Percentiles rank a stretch among this genome's conserved stretches.
These are phyloP conservation scores for Paraphoma chrysanthemicola DNA, from an alignment of 2,329 filamentous ascomycete species.

Conservation along the genomic window DNA sequence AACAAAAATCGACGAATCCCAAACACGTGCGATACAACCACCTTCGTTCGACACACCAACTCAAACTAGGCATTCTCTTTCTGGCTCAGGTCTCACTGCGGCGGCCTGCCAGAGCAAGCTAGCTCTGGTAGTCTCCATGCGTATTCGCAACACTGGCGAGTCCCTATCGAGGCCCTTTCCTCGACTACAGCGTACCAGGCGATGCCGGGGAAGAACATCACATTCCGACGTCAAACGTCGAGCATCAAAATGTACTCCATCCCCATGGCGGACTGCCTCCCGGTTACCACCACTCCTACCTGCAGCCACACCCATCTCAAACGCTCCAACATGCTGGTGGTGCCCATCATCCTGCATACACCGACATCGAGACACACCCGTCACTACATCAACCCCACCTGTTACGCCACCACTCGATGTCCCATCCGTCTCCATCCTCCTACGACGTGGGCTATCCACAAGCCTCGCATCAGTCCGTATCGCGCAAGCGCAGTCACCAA, in stretches of 20 bases:
- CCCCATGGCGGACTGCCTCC: slow-evolving; percentile 45
- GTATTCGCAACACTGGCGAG: slow-evolving; percentile 59
- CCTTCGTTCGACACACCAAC: slow-evolving; percentile 40
- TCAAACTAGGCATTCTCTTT: slow-evolving; percentile 48
- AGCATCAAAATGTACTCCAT: slow-evolving; percentile 50
- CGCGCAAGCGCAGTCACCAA: slow-evolving; percentile 54
- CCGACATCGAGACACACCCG: slow-evolving; percentile 48
- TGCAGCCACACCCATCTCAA: slow-evolving; percentile 48
- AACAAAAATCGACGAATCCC: slow-evolving; percentile 47
- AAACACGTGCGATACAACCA: slow-evolving; percentile 52
- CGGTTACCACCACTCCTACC: slow-evolving; percentile 45
- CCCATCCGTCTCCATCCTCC: slow-evolving; percentile 44
- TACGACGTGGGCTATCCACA: slow-evolving; percentile 47
- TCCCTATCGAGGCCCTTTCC: slow-evolving; percentile 54
- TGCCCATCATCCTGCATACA: slow-evolving; percentile 46
- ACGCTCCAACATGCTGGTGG: slow-evolving; percentile 47
- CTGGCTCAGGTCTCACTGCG: slow-evolving; percentile 53
- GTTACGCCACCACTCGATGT: slow-evolving; percentile 46
- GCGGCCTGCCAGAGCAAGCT: slow-evolving; percentile 57
- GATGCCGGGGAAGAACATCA: slow-evolving; percentile 51
- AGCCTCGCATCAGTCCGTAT: slow-evolving; percentile 32
- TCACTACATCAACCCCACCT: slow-evolving; percentile 45
- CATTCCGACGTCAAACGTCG: slow-evolving; percentile 51
- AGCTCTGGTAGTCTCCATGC: slow-evolving; percentile 60
- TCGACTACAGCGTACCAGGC: slow-evolving; percentile 55